Percentiles rank a stretch among this genome's conserved stretches.
Evolutionary conservation across 2,329 filamentous ascomycete species (phyloP).

Genomic region (Aspergillus sp.): DNA sequence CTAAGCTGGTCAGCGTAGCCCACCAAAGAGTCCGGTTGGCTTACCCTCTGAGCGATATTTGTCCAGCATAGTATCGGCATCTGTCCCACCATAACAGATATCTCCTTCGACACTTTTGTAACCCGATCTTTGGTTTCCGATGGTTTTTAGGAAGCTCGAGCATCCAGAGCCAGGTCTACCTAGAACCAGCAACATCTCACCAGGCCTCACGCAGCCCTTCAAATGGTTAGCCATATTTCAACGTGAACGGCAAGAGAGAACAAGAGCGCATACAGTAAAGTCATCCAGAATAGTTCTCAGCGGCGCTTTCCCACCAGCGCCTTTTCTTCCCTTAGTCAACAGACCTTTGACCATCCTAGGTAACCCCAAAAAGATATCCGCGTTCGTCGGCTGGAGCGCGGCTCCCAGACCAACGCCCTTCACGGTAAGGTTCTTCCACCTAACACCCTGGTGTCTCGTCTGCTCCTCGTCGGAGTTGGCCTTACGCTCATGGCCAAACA

Average conservation of each 20-base stretch:
- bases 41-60: constrained; percentile 52
- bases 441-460: constrained; percentile 69
- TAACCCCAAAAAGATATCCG: constrained; percentile 59
- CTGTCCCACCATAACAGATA: constrained; percentile 60
- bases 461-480: constrained; percentile 71
- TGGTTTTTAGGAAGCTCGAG: constrained; percentile 82
- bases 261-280: constrained; percentile 50
- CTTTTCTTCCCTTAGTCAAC: constrained; percentile 39
- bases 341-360: constrained; percentile 54
- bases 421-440: constrained; percentile 73
- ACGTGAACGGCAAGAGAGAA: neutral
- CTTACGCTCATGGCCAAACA: constrained; percentile 70
- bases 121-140: constrained; percentile 69
- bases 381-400: constrained; percentile 60
- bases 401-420: constrained; percentile 72
- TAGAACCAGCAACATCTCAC: constrained; percentile 47
- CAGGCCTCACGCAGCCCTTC: constrained; percentile 46
- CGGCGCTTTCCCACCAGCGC: constrained; percentile 42
- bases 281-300: constrained; percentile 69
- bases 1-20: constrained; percentile 26
- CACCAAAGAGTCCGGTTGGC: too few relatives aligned
- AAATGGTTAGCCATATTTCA: neutral
- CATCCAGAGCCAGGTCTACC: constrained; percentile 58
- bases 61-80: constrained; percentile 55
- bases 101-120: constrained; percentile 64